Evolutionary conservation across 345 rosid species (phyloP).

Genomic region (Dipteronia dyeriana): DNA sequence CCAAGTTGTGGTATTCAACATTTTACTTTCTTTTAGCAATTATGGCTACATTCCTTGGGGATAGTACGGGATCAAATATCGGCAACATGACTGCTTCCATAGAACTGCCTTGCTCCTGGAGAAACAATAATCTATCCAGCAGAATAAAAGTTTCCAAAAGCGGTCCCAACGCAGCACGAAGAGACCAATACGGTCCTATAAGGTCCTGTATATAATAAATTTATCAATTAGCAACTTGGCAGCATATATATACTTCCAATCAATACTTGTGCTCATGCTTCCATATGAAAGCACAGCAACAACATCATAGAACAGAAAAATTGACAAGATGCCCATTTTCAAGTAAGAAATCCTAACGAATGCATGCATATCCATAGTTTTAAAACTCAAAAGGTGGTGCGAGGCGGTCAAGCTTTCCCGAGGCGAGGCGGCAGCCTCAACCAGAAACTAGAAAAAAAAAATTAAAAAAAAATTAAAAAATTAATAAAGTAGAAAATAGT

Average conservation of each 20-base stretch:
- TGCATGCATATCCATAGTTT: neutral
- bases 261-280: neutral
- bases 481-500: no score
- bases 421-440: no score
- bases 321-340: neutral
- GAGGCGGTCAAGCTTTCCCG: no score
- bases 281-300: neutral
- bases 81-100: slow-evolving; percentile 71
- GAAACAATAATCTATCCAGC: slow-evolving; percentile 86
- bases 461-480: no score
- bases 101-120: slow-evolving; percentile 71
- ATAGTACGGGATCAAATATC: slow-evolving; percentile 73
- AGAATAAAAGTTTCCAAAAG: slow-evolving; percentile 78
- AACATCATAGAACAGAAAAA: neutral
- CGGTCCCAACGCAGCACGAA: slow-evolving; percentile 89
- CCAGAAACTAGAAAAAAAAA: no score
- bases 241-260: neutral
- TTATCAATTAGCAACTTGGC: slow-evolving; percentile 4
- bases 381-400: no score
- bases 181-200: slow-evolving; percentile 89
- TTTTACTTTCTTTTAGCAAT: slow-evolving; percentile 55
- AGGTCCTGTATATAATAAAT: slow-evolving; percentile 49
- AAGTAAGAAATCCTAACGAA: neutral
- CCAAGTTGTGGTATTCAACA: slow-evolving; percentile 14
- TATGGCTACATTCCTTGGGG: slow-evolving; percentile 88